Base-by-base conservation (phyloP, 768 basidiomycete species). In the Trametes sanguinea region DNA sequence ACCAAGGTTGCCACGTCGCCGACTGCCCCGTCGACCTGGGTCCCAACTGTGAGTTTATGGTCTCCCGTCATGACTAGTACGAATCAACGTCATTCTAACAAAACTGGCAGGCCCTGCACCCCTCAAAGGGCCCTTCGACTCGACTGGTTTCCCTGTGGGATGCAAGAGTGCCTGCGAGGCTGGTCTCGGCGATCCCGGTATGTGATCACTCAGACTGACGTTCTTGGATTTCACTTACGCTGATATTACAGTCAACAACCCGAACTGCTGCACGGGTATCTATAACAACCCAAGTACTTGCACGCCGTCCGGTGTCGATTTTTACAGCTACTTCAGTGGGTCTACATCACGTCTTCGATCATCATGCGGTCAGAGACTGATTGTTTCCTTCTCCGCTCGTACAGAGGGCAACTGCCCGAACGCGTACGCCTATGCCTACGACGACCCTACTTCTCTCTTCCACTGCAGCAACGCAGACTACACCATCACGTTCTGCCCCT, bases 251-350 rank as follows among this genome's bases (percentile, higher is more conserved):
- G 84, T 65, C 37, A 81, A 89, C 74, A 86, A 85, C 27, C 72
- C 78, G 4, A 86, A 88, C 68, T 89, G 88, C 72, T 90, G 88
- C 76, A 81, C 81, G 14, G 88, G 88, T 9, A 71, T 69, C 44
- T 76, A 81, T 72, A 73, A 72, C 70, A 85, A 83, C 4, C 72
- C 84, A 1, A 72, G 67, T 9, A 87, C 85, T 0, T 89, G 87
- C 70, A 86, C 85, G 13, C 64, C 76, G 11, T 81, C 81, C 3
- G 76, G 76, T 22, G 77, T 79, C 8, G 63, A 54, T 17, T 76
- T 73, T 67, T 80, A 80, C 66, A 70, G 63, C 56, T 83, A 80
- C 72, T 83, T 83, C 74, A 84, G 81, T 80, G 46, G 51, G 75
- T 71, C 13, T 35, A n/a, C n/a, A n/a, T 17, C 50, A 51, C 39